phyloP scores from a whole-genome alignment of 352 stramenopile species.

The Peronosclerospora sorghi region DNA sequence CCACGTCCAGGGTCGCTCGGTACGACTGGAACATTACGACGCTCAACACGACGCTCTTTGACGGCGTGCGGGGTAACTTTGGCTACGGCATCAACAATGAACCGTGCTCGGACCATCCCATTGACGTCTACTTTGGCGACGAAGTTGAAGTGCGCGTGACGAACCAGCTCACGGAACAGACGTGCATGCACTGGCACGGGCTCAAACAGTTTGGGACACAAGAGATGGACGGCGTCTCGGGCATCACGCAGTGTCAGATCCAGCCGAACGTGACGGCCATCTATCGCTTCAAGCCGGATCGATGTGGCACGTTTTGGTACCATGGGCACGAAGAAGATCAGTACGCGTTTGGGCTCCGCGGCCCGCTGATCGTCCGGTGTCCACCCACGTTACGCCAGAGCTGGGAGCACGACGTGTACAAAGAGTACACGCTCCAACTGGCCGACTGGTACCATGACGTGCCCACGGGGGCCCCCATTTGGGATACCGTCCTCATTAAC shows the following conservation, averaged over 20 bases:
- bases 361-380: constrained; percentile 28
- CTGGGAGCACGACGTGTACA: constrained; percentile 26
- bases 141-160: constrained; percentile 28
- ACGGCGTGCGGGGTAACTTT: constrained; percentile 12
- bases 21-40: constrained; percentile 31
- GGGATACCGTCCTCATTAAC: constrained; percentile 36
- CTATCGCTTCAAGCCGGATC: constrained; percentile 32
- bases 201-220: constrained; percentile 26
- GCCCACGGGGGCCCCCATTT: constrained; percentile 21
- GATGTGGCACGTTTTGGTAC: constrained; percentile 35
- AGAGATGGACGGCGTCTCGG: constrained; percentile 35
- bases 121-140: constrained; percentile 22
- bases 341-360: constrained; percentile 32
- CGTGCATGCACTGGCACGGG: constrained; percentile 41
- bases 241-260: constrained; percentile 40
- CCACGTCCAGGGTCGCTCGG: constrained; percentile 12
- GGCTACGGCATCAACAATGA: constrained; percentile 33
- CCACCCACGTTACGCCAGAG: constrained; percentile 12
- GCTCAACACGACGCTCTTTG: constrained; percentile 23
- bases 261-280: constrained; percentile 25
- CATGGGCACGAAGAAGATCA: constrained; percentile 35
- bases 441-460: constrained; percentile 37
- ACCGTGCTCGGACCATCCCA: constrained; percentile 11
- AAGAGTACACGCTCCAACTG: constrained; percentile 27
- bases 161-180: constrained; percentile 28